Evolutionary conservation across 1,139 yeast species (phyloP), one percentile per base, ranked within the genome.

Genomic region (Magnusiomyces sp.): DNA sequence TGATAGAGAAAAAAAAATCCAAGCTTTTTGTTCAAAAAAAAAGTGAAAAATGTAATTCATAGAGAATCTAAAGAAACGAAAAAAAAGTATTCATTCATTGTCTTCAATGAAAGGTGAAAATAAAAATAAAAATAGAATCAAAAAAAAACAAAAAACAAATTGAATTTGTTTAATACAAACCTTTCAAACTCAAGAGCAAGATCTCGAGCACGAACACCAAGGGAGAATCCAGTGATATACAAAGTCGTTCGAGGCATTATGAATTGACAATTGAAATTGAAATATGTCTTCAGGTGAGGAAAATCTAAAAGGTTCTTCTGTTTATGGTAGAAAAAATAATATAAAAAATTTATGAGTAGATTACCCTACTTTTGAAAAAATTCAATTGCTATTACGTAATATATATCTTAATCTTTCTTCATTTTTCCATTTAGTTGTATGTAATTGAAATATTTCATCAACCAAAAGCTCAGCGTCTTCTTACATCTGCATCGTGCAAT

Each of bases 121-220:
- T 43, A 29, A 44, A 34, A 33, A 48, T 41, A 41, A 43, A 40
- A 20, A 48, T n/a, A 29, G 43, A 47, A 14, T 39, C 27, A 39
- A 42, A 41, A 40, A 27, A 47, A 40, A 45, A 31, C 37, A 39
- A 31, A 42, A 44, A 40, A 42, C 27, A 43, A 47, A 44, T 38
- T 31, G 20, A 48, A 39, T 37, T 19, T 23, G 29, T 7, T 23
- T 23, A 23, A 46, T 64, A 75, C 82, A 65, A 75, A 81, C 84
- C 74, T 73, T 67, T 82, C 88, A 62, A 83, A 81, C 48, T 78
- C 81, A 36, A 80, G 78, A 10, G 87, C 88, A 57, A 83, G 71
- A 54, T 79, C 83, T 46, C 78, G 77, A 32, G 88, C 88, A 62
- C 76, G 73, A 50, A 80, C 70, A 41, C 76, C 85, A 54, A 72